Percentiles rank a stretch among this genome's conserved stretches.
Conservation (phyloP, 257 asterid species). For the Nicotiana obtusifolia region DNA sequence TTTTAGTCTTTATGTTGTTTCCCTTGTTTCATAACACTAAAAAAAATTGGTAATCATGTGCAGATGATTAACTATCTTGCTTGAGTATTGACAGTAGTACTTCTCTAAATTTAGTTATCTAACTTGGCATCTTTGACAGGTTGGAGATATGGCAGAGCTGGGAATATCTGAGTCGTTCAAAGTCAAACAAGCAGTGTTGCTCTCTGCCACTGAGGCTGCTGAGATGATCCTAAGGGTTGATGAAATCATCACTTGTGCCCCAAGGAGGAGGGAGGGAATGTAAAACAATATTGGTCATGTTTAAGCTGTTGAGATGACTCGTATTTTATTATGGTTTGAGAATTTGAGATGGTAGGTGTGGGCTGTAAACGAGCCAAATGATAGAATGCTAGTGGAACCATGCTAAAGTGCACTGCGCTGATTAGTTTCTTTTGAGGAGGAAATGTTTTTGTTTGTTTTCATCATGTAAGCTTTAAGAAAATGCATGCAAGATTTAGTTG, state of each 20-base stretch:
- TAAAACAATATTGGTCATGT: constrained; percentile 13
- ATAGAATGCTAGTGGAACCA: neutral
- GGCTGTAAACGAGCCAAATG: neutral
- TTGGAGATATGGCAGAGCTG: constrained; percentile 72
- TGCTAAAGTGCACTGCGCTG: neutral
- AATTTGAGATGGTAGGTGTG: neutral
- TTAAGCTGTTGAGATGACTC: neutral
- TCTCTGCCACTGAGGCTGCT: constrained; percentile 92
- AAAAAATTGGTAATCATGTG: neutral
- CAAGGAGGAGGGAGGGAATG: constrained; percentile 86
- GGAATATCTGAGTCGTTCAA: constrained; percentile 88
- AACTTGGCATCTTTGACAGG: constrained; percentile 32
- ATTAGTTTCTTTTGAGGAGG: neutral
- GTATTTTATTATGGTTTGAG: neutral
- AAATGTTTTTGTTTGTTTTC: neutral
- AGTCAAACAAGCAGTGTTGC: constrained; percentile 86
- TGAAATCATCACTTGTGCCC: constrained; percentile 90
- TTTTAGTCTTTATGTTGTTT: neutral
- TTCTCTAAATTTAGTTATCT: neutral
- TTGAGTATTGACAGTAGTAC: neutral
- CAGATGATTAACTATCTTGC: neutral
- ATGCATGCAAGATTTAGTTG: neutral
- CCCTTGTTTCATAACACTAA: neutral
- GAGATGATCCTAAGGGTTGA: constrained; percentile 95
- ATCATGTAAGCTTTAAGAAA: neutral